phyloP scores from a whole-genome alignment of 2,329 filamentous ascomycete genomes.

The Botrytis pseudocinerea region DNA sequence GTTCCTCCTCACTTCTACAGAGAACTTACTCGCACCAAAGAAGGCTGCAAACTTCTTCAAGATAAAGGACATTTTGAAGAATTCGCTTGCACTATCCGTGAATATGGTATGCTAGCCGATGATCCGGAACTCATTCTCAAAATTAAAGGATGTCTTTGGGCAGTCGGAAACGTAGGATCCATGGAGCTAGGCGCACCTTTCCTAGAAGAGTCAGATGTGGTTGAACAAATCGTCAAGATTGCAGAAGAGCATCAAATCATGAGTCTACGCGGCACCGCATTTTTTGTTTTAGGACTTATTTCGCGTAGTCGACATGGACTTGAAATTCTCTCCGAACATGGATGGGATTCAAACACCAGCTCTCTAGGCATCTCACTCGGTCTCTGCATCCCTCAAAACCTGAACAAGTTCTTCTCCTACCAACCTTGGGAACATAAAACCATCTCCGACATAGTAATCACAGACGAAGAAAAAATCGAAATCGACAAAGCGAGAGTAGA shows the following conservation, averaged over 20 bases:
- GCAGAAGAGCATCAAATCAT: constrained; percentile 86
- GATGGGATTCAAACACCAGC: constrained; percentile 91
- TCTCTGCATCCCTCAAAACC: constrained; percentile 79
- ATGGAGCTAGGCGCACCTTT: constrained; percentile 98
- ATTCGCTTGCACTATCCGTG: constrained; percentile 84
- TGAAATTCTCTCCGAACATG: constrained; percentile 83
- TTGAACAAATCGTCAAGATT: constrained; percentile 82
- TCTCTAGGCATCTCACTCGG: constrained; percentile 80
- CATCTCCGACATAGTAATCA: constrained; percentile 38
- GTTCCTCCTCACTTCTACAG: constrained; percentile 98
- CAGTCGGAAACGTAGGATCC: constrained; percentile 94
- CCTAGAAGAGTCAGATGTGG: constrained; percentile 84
- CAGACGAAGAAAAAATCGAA: constrained; percentile 49
- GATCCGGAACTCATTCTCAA: constrained; percentile 86
- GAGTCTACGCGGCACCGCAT: constrained; percentile 91
- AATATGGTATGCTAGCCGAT: constrained; percentile 81
- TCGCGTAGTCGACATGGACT: constrained; percentile 89
- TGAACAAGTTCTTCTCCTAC: constrained; percentile 77
- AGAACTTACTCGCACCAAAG: constrained; percentile 86
- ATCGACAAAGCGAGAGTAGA: constrained; percentile 52
- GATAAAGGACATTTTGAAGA: constrained; percentile 97
- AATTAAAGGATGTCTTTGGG: constrained; percentile 96
- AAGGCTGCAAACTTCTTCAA: constrained; percentile 85
- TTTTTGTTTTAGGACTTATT: constrained; percentile 91
- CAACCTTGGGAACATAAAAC: constrained; percentile 53